Evolutionary conservation across 116 monocot species (phyloP).

Genomic region (Thalassia testudinum): DNA sequence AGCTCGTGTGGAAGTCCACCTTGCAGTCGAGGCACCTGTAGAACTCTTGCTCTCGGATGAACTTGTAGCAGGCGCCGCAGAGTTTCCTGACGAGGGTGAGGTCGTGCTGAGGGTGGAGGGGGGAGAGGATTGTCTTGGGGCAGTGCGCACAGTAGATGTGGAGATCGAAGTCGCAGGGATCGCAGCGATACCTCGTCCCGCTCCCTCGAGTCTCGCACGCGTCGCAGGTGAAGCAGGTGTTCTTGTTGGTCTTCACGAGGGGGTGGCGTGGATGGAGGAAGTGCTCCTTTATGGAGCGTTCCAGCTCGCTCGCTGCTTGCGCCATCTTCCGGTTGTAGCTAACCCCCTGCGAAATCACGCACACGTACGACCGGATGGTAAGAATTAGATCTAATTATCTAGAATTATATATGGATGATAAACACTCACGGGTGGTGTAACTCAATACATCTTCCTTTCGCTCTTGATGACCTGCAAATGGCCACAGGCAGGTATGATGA

Average conservation of each 20-base stretch:
- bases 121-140: neutral
- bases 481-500: no score
- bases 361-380: no score
- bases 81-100: neutral
- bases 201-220: neutral
- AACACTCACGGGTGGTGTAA: no score
- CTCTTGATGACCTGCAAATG: no score
- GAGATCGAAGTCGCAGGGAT: constrained; percentile 1
- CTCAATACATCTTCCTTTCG: no score
- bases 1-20: neutral
- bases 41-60: neutral
- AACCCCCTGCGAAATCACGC: no score
- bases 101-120: neutral
- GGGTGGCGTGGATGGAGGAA: neutral
- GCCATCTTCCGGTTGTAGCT: no score
- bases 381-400: no score
- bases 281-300: neutral
- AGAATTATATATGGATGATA: no score
- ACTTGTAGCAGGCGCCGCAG: neutral
- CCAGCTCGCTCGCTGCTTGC: no score
- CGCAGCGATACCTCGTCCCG: neutral
- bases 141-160: neutral
- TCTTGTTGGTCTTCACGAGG: neutral
- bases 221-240: neutral
- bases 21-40: neutral